These are phyloP conservation scores for Peniophora sp. DNA, from an alignment of 1,284 basidiomycete species.

Conservation along the genomic window DNA sequence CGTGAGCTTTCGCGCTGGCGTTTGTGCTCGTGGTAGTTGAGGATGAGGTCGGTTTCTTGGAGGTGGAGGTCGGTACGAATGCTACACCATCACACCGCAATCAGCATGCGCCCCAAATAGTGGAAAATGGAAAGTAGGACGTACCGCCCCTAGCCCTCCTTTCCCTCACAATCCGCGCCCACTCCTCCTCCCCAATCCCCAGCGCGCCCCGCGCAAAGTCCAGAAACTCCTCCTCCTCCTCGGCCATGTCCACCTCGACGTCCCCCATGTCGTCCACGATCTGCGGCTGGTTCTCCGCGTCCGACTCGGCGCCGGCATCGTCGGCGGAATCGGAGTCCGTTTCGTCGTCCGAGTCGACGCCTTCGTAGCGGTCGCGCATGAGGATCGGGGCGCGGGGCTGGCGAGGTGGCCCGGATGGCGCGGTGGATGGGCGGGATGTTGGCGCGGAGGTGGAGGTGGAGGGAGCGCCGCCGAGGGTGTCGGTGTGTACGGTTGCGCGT, in stretches of 20 bases:
- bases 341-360: conserved; percentile 80
- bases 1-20: no score
- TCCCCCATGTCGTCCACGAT: conserved; percentile 80
- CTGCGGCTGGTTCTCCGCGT: conserved; percentile 71
- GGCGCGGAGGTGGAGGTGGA: not conserved
- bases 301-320: conserved; percentile 44
- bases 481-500: conserved; percentile 39
- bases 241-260: conserved; percentile 79
- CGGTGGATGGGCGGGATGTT: not conserved
- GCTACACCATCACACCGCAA: conserved; percentile 41
- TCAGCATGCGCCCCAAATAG: conserved; percentile 2
- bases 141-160: conserved; percentile 69
- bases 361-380: conserved; percentile 74
- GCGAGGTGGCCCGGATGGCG: no score
- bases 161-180: conserved; percentile 74
- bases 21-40: no score
- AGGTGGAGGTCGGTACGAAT: conserved; percentile 62
- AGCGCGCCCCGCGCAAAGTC: conserved; percentile 87
- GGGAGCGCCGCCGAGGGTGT: conserved; percentile 22
- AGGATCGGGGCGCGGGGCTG: conserved; percentile 76
- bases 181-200: conserved; percentile 79
- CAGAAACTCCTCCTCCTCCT: conserved; percentile 88
- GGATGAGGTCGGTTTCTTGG: no score
- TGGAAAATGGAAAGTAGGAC: conserved; percentile 9
- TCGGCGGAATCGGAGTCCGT: conserved; percentile 44